Conservation (phyloP, 768 basidiomycete species). For the Termitomyces sp. region DNA sequence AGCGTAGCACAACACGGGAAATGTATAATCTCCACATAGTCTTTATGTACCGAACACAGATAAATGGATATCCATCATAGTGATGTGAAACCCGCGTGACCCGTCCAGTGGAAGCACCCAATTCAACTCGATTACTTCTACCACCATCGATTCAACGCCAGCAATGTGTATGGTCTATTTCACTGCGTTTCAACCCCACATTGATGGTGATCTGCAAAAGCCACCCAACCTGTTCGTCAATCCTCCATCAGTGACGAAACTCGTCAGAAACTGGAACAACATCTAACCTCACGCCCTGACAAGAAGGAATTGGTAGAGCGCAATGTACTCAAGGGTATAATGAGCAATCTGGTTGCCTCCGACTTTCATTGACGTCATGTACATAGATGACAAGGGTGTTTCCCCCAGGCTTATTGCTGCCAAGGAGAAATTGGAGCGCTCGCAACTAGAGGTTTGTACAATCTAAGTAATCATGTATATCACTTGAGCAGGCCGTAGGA, state of each 20-base stretch:
- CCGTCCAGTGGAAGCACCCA: background rate
- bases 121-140: background rate
- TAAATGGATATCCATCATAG: background rate
- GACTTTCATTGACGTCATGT: slow-evolving; percentile 3
- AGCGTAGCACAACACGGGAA: background rate
- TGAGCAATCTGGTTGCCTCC: background rate
- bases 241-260: slow-evolving; percentile 23
- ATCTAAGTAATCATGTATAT: background rate
- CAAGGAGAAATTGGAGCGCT: slow-evolving; percentile 53
- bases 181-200: background rate
- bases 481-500: slow-evolving; percentile 34
- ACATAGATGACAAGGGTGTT: slow-evolving; percentile 55
- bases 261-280: slow-evolving; percentile 46
- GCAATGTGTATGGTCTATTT: slow-evolving; percentile 5
- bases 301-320: slow-evolving; percentile 60
- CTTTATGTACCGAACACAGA: too few relatives aligned
- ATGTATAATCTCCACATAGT: background rate
- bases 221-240: slow-evolving; percentile 5
- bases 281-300: slow-evolving; percentile 51
- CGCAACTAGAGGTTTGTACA: slow-evolving; percentile 55
- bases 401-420: slow-evolving; percentile 60
- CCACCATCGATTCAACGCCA: background rate
- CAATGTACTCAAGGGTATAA: slow-evolving; percentile 64
- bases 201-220: background rate
- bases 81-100: slow-evolving; percentile 8